Evolutionary conservation across 371 early-diverging fungal species (phyloP), one percentile per base, ranked within the genome.

Genomic region (Lichtheimia corymbifera): DNA sequence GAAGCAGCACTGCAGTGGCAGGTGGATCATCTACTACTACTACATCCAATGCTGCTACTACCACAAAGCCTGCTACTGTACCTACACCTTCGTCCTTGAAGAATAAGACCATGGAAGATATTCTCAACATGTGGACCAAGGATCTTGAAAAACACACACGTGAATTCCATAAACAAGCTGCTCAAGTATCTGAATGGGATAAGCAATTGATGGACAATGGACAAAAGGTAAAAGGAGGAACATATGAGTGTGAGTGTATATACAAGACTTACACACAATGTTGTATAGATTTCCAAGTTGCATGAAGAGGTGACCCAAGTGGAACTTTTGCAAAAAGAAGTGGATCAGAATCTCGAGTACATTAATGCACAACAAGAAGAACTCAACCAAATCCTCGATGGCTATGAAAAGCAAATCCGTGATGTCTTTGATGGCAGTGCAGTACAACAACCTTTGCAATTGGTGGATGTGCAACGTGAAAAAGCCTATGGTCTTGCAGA

Each of bases 321-420:
- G 6, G 93, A 95, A 72, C 69, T 77, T 0, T 71, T 84, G 56
- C 95, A 95, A 70, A 79, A 77, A 35, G 88, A 89, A 59, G 88
- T 97, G 57, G 92, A 93, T 59, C 88, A 90, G 65, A 93, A 85
- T 58, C 79, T 96, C 63, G 89, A 88, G 50, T 91, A 90, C 68
- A 89, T 97, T 68, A 92, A 93, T 59, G 70, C 85, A 41, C 95
- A 95, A 75, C 96, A 96, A 67, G 76, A 76, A 42, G 94, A 94
- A 60, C 83, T 97, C 53, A 82, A 80, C 66, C 68, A 68, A n/a
- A 82, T 91, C 44, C 80, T 97, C 60, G 88, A 92, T 55, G 76
- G 72, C n/a, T 95, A 91, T 64, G 93, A 94, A 69, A 82, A 73
- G 24, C 88, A 90, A 59, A 81, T 93, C 25, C 76, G 74, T 43